Base-by-base conservation (phyloP, 1,284 basidiomycete genomes). In the Apiotrichum siamense region DNA sequence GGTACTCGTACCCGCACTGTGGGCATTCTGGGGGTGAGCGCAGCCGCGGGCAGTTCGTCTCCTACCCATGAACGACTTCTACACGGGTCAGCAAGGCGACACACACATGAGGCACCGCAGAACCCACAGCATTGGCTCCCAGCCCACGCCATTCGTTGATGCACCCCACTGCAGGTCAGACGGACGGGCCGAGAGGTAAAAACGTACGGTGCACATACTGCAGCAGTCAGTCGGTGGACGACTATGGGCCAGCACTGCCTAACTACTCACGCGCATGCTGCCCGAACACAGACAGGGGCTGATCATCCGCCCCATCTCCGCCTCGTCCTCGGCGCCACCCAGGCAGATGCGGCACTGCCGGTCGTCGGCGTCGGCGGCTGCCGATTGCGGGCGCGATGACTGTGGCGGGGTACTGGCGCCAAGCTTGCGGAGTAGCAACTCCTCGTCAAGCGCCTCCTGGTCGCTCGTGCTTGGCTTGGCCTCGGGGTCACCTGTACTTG, bases 201-300 rank as follows among this genome's bases (percentile, higher is more conserved):
- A n/a, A 53, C 66, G 12, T 37, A 67, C 66, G 59, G 51, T 70
- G 67, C 6, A 67, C 67, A 52, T 63, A 64, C 67, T 70, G 47
- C 17, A n/a, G 21, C 2, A 18, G 39, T 44, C 17, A 51, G 42
- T 47, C 13, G 20, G 27, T 17, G 10, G 1, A 17, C 18, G 13
- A 18, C n/a, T 24, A 20, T 2, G 20, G 37, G n/a, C n/a, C n/a
- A n/a, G n/a, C n/a, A n/a, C n/a, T n/a, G n/a, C n/a, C n/a, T n/a
- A n/a, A 35, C 9, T 2, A 68, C 67, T 65, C 58, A 70, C 69
- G 21, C 72, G 52, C 66, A 74, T 69, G 33, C 61, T 67, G 1
- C 72, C 72, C 10, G 65, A 49, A 49, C 72, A 74, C 6, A 74
- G 55, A 55, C 72, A 74, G n/a, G 72, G 72, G 15, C 63, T 66